Conservation (phyloP, 2,329 filamentous ascomycete genomes). For the Hypoxylon sp. region DNA sequence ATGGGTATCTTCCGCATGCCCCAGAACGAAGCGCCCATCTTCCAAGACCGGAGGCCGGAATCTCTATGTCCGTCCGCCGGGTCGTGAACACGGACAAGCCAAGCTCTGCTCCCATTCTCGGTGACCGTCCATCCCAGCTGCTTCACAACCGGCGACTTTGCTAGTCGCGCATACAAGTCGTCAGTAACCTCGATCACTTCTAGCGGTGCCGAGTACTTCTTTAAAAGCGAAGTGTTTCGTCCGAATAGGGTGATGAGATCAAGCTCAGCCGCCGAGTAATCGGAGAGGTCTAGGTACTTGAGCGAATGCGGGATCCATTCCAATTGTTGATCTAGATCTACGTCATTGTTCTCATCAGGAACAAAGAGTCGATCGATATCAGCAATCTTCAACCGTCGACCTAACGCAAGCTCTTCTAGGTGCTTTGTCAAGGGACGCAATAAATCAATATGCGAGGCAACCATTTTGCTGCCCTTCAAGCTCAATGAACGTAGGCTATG, state of each 20-base stretch:
- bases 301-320: slow-evolving; percentile 72
- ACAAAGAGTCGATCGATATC: slow-evolving; percentile 78
- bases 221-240: slow-evolving; percentile 69
- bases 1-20: slow-evolving; percentile 94
- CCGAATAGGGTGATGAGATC: slow-evolving; percentile 69
- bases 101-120: slow-evolving; percentile 75
- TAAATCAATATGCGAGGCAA: slow-evolving; percentile 72
- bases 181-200: slow-evolving; percentile 83
- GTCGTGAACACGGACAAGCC: slow-evolving; percentile 73
- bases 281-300: slow-evolving; percentile 83
- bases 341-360: slow-evolving; percentile 58
- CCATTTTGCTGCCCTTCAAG: slow-evolving; percentile 81
- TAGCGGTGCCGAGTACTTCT: slow-evolving; percentile 74
- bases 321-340: slow-evolving; percentile 54
- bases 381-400: slow-evolving; percentile 74
- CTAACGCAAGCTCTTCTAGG: slow-evolving; percentile 82
- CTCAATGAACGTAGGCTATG: slow-evolving; percentile 79
- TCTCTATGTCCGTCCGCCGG: slow-evolving; percentile 61
- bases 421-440: slow-evolving; percentile 77
- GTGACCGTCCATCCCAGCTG: slow-evolving; percentile 78
- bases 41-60: slow-evolving; percentile 77
- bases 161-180: slow-evolving; percentile 75
- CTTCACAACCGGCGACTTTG: slow-evolving; percentile 73
- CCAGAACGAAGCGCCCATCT: slow-evolving; percentile 88
- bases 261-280: slow-evolving; percentile 75